Evolutionary conservation across 2,329 filamentous ascomycete genomes (phyloP).

Genomic region (Aspergillus unguis): DNA sequence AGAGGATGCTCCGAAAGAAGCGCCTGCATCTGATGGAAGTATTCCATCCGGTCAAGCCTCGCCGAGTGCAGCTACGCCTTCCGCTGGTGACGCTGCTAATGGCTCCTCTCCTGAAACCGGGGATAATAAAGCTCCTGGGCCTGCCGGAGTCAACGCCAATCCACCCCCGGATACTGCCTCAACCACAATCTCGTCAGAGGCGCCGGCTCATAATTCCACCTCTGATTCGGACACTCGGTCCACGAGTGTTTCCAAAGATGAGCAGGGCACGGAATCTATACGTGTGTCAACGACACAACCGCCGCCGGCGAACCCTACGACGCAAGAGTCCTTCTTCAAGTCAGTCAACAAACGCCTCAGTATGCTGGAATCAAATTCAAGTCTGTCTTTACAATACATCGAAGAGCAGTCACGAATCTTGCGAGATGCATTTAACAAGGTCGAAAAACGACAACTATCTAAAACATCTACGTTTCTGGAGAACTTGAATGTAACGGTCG

Average conservation of each 20-base stretch:
- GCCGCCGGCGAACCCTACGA: slow-evolving; percentile 66
- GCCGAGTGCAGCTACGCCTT: slow-evolving; percentile 3
- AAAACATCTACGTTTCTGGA: slow-evolving; percentile 80
- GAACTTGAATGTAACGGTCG: slow-evolving; percentile 80
- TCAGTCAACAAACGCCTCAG: slow-evolving; percentile 89
- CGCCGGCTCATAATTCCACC: slow-evolving; percentile 21
- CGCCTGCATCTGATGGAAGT: slow-evolving; percentile 15
- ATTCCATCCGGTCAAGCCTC: slow-evolving; percentile 18
- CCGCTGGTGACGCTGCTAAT: slow-evolving; percentile 2
- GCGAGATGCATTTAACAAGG: slow-evolving; percentile 78
- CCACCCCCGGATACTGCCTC: slow-evolving; percentile 14
- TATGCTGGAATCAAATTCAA: slow-evolving; percentile 87
- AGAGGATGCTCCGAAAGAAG: slow-evolving; percentile 14
- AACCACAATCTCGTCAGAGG: slow-evolving; percentile 16
- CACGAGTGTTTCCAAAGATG: slow-evolving; percentile 27
- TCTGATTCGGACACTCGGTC: slow-evolving; percentile 24
- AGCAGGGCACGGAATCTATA: slow-evolving; percentile 29
- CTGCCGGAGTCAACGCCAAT: slow-evolving; percentile 12
- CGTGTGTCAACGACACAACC: slow-evolving; percentile 46
- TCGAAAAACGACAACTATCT: slow-evolving; percentile 81
- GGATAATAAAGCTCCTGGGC: slow-evolving; percentile 20
- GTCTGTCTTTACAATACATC: slow-evolving; percentile 89
- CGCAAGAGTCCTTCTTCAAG: slow-evolving; percentile 98
- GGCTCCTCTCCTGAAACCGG: slow-evolving; percentile 15
- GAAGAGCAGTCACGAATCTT: slow-evolving; percentile 92